phyloP scores from a whole-genome alignment of 441 rosid genomes.

The Gossypium schwendimanii region DNA sequence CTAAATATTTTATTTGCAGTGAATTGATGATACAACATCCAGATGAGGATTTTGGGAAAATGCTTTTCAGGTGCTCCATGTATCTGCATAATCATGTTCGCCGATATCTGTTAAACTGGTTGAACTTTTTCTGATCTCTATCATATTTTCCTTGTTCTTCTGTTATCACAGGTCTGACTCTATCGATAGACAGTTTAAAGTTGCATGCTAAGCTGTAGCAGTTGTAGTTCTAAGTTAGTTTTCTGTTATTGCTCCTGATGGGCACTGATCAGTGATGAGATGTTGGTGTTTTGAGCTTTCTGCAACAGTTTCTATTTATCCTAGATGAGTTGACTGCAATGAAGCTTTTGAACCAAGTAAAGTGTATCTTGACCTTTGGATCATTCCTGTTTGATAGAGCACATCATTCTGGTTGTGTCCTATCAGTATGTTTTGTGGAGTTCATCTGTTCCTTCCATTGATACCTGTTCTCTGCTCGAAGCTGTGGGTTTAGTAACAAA shows the following conservation, averaged over 20 bases:
- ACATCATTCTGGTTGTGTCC: conserved; percentile 23
- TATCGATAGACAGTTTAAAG: conserved; percentile 31
- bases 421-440: conserved; percentile 37
- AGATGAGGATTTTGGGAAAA: conserved; percentile 24
- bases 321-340: conserved; percentile 34
- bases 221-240: conserved; percentile 25
- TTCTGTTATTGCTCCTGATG: conserved; percentile 26
- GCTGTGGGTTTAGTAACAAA: conserved; percentile 37
- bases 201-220: conserved; percentile 43
- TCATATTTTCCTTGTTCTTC: conserved; percentile 4
- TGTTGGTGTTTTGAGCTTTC: conserved; percentile 22
- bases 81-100: background rate
- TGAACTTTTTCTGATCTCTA: conserved; percentile 8
- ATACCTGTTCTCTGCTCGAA: conserved; percentile 24
- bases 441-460: conserved; percentile 15
- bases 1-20: conserved; percentile 23
- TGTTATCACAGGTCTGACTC: conserved; percentile 54
- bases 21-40: conserved; percentile 39
- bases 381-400: conserved; percentile 27
- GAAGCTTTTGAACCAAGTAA: conserved; percentile 32
- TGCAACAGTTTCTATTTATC: conserved; percentile 25
- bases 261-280: conserved; percentile 28
- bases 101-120: background rate
- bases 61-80: conserved; percentile 32
- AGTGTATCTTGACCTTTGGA: conserved; percentile 28